Evolutionary conservation across 305 asterid genomes (phyloP).

Genomic region (Rubia occidens): DNA sequence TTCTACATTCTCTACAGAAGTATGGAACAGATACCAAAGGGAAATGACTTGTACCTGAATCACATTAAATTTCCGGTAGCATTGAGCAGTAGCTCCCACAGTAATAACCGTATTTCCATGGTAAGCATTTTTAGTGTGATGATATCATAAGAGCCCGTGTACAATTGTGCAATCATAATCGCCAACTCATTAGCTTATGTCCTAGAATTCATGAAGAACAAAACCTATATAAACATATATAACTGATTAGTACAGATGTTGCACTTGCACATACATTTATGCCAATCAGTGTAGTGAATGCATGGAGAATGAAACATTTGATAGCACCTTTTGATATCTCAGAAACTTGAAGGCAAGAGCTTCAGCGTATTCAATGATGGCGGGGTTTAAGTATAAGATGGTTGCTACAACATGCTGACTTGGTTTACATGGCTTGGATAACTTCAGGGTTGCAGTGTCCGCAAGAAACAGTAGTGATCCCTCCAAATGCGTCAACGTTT

Average conservation of each 20-base stretch:
- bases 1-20: no score
- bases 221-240: conserved; percentile 32
- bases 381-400: conserved; percentile 56
- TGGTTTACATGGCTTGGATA: conserved; percentile 54
- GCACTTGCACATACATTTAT: neutral
- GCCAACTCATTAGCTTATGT: conserved; percentile 67
- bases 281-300: neutral
- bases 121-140: conserved; percentile 55
- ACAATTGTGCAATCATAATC: conserved; percentile 58
- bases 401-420: conserved; percentile 59
- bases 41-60: conserved; percentile 28
- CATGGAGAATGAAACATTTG: neutral
- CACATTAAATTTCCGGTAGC: conserved; percentile 53
- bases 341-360: conserved; percentile 68
- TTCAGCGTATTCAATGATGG: conserved; percentile 70
- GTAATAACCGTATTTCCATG: conserved; percentile 63
- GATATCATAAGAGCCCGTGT: conserved; percentile 49
- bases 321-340: conserved; percentile 57
- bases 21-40: neutral
- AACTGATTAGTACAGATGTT: neutral
- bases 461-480: conserved; percentile 75
- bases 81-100: conserved; percentile 60
- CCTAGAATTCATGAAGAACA: conserved; percentile 62
- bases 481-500: conserved; percentile 71
- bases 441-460: conserved; percentile 94